Base-by-base conservation (phyloP, 768 basidiomycete species). In the Podaxis sp. region DNA sequence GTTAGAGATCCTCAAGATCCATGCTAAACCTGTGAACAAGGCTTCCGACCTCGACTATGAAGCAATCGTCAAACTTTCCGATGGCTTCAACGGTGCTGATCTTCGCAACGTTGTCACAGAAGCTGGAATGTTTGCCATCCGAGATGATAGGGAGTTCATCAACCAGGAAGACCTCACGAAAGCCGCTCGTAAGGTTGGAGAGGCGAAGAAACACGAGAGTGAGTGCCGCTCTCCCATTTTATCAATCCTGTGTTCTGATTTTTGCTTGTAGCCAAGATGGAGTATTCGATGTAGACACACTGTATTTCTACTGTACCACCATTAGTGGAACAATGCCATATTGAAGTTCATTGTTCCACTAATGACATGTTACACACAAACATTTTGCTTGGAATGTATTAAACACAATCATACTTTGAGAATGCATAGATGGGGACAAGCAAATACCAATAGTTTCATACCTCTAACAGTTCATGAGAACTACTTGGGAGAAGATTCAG, bases 171-270 rank as follows among this genome's bases (percentile, higher is more conserved):
- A 99, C 76, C 79, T 97, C 60, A 93, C 91, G 64, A 98, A 98
- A 79, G 96, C 96, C 17, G 94, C 93, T 43, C 83, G 97, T 66
- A 99, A 99, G 73, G 89, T 98, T 19, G 86, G 88, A 46, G 96
- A 98, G 69, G 93, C 94, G 15, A 98, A 98, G 87, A 98, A 98
- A 75, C 96, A 97, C 69, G 95, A 98, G 79, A 93, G 93, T 93
- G 71, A 77, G 91, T 33, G 27, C 33, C 40, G 2, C 29, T 15
- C 47, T 58, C 61, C 25, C 33, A 22, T 22, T 36, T 19, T 12
- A 3, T 27, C n/a, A 37, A 36, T 54, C 2, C 17, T 7, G 8
- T 41, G 57, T 47, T n/a, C 37, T 71, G n/a, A 57, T 24, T 54
- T 57, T 58, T 47, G 7, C 41, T 37, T 59, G 17, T 64, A 84